Conservation (phyloP, 2,329 filamentous ascomycete species). For the Metarhizium humberi region DNA sequence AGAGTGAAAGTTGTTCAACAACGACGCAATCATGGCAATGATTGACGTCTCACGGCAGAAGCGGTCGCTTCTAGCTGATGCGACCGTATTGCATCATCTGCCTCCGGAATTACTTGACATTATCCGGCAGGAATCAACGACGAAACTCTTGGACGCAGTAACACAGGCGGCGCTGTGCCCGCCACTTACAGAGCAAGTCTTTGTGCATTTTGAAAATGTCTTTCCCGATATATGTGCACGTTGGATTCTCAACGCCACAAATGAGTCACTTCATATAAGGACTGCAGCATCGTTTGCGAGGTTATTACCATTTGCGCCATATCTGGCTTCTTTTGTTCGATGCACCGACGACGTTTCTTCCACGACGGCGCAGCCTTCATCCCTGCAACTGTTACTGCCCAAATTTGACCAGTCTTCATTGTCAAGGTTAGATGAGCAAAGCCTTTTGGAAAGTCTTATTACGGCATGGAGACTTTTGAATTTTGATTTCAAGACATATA, state of each 20-base stretch:
- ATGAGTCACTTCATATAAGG: conserved; percentile 26
- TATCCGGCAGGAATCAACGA: conserved; percentile 53
- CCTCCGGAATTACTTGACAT: conserved; percentile 61
- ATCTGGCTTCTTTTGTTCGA: conserved; percentile 66
- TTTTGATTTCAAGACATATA: conserved; percentile 63
- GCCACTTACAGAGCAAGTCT: conserved; percentile 62
- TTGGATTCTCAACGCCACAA: conserved; percentile 52
- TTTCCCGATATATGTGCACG: conserved; percentile 77
- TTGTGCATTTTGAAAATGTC: conserved; percentile 62
- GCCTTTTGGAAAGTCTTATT: conserved; percentile 21
- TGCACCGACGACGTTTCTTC: conserved; percentile 17
- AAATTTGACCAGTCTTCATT: conserved; percentile 18
- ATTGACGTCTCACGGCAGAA: conserved; percentile 46
- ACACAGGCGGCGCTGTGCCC: conserved; percentile 60
- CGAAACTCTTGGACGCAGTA: conserved; percentile 62
- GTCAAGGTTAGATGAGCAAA: conserved; percentile 12
- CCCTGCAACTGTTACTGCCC: conserved; percentile 21
- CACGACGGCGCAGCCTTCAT: conserved; percentile 7
- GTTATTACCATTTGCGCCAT: conserved; percentile 72
- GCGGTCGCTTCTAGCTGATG: conserved; percentile 46
- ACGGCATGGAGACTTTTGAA: conserved; percentile 69
- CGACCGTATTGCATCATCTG: conserved; percentile 46
- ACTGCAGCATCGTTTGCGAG: conserved; percentile 67
- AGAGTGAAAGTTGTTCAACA: conserved; percentile 16
- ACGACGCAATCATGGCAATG: conserved; percentile 39